Percentiles rank a stretch among this genome's conserved stretches.
phyloP scores from a whole-genome alignment of 1,284 basidiomycete genomes.

The Papiliotrema laurentii region DNA sequence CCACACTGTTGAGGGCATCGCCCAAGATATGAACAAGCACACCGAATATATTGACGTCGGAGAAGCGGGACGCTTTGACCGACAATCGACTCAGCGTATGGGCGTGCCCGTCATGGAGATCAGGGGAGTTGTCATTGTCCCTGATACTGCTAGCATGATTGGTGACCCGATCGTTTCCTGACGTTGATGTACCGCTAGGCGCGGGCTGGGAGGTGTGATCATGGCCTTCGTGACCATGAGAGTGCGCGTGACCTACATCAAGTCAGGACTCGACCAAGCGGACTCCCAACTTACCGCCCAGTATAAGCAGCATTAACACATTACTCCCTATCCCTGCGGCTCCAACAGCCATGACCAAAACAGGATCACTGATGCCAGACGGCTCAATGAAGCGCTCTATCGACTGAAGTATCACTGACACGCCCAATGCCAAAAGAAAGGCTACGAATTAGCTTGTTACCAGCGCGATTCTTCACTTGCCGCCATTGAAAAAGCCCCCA shows the following conservation, averaged over 20 bases:
- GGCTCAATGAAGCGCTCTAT: constrained; percentile 9
- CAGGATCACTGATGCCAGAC: constrained; percentile 6
- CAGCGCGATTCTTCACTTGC: neutral
- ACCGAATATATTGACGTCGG: constrained; percentile 5
- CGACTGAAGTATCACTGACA: constrained; percentile 9
- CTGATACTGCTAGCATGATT: neutral
- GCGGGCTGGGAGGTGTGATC: neutral
- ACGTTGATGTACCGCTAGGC: neutral
- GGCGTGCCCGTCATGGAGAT: neutral
- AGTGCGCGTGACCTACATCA: neutral
- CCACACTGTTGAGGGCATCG: constrained; percentile 9
- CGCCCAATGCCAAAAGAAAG: constrained; percentile 9
- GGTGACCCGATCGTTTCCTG: neutral
- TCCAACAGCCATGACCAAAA: constrained; percentile 6
- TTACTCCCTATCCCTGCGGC: constrained; percentile 4
- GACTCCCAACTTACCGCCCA: constrained; percentile 5
- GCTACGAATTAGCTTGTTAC: neutral
- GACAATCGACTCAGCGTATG: neutral
- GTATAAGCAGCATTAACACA: constrained; percentile 4
- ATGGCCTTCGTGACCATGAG: neutral
- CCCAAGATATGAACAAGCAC: constrained; percentile 9
- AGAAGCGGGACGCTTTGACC: neutral
- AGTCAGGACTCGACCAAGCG: neutral
- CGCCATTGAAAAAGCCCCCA: constrained; percentile 1
- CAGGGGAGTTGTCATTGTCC: neutral